Percentiles rank a stretch among this genome's conserved stretches.
phyloP scores from a whole-genome alignment of 2,329 filamentous ascomycete genomes.

The Xylariaceae sp. region DNA sequence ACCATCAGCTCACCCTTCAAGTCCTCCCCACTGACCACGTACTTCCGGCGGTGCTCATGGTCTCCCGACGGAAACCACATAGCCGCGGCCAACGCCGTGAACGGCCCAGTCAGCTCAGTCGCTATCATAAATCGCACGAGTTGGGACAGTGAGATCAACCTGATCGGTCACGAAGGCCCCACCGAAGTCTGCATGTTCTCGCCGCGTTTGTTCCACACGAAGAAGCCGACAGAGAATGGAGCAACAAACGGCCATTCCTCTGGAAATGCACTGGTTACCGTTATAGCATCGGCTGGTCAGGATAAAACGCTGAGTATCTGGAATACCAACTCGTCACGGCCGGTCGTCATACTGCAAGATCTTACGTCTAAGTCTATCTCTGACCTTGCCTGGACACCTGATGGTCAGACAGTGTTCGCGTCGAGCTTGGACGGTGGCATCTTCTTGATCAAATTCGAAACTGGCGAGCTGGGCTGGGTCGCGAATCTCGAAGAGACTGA shows the following conservation, averaged over 20 bases:
- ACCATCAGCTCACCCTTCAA: slow-evolving; percentile 83
- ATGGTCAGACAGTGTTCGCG: slow-evolving; percentile 78
- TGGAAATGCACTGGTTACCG: slow-evolving; percentile 62
- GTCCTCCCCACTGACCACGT: slow-evolving; percentile 89
- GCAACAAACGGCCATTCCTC: slow-evolving; percentile 39
- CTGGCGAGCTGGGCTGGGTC: slow-evolving; percentile 83
- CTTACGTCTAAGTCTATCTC: slow-evolving; percentile 86
- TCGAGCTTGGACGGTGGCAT: slow-evolving; percentile 88
- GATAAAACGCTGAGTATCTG: slow-evolving; percentile 95
- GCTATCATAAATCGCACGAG: slow-evolving; percentile 86
- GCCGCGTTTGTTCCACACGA: slow-evolving; percentile 74
- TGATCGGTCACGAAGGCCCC: slow-evolving; percentile 94
- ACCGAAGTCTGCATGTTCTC: slow-evolving; percentile 98
- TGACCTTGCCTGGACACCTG: slow-evolving; percentile 88
- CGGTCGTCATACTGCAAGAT: slow-evolving; percentile 84
- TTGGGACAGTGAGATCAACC: slow-evolving; percentile 95
- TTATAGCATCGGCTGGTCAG: slow-evolving; percentile 93
- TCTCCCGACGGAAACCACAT: slow-evolving; percentile 96
- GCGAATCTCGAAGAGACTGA: slow-evolving; percentile 83
- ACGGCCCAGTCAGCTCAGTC: slow-evolving; percentile 93
- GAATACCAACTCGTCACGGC: slow-evolving; percentile 92
- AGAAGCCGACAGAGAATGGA: slow-evolving; percentile 52
- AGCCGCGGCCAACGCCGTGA: slow-evolving; percentile 91
- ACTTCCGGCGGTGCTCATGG: slow-evolving; percentile 95
- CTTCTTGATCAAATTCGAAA: slow-evolving; percentile 71